Conservation (phyloP, 1,139 yeast genomes). For the Pichia sp. region DNA sequence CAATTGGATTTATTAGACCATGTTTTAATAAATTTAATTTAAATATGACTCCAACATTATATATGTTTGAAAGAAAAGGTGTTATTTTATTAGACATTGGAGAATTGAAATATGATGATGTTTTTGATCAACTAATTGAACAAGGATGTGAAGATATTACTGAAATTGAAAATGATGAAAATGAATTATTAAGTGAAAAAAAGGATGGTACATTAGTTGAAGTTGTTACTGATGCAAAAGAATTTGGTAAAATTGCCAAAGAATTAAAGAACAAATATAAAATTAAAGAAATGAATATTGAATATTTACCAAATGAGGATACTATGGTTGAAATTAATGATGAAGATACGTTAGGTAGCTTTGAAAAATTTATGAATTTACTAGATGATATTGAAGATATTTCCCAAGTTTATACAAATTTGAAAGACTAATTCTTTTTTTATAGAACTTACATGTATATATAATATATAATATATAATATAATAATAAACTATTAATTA, state of each 20-base stretch:
- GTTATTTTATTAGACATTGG: constrained; percentile 47
- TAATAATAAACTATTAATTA: neutral
- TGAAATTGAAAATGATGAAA: constrained; percentile 33
- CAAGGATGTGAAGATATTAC: constrained; percentile 78
- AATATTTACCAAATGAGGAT: constrained; percentile 61
- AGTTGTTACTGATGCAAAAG: constrained; percentile 54
- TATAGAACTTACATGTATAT: neutral
- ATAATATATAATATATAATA: constrained; percentile 1
- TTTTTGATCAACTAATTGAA: constrained; percentile 70
- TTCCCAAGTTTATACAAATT: constrained; percentile 62
- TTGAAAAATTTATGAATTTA: constrained; percentile 51
- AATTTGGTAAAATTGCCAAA: constrained; percentile 56
- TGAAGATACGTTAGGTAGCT: constrained; percentile 44
- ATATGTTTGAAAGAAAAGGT: constrained; percentile 73
- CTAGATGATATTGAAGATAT: constrained; percentile 79
- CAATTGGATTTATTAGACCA: constrained; percentile 69
- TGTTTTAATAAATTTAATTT: constrained; percentile 66
- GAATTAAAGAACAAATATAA: constrained; percentile 50
- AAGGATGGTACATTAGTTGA: constrained; percentile 26
- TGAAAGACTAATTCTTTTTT: constrained; percentile 23
- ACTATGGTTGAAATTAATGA: constrained; percentile 49
- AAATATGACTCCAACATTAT: constrained; percentile 68
- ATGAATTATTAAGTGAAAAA: constrained; percentile 6
- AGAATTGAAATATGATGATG: constrained; percentile 24
- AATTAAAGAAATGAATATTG: constrained; percentile 65